Base-by-base conservation (phyloP, 768 basidiomycete species). In the Boletus subcaerulescens region DNA sequence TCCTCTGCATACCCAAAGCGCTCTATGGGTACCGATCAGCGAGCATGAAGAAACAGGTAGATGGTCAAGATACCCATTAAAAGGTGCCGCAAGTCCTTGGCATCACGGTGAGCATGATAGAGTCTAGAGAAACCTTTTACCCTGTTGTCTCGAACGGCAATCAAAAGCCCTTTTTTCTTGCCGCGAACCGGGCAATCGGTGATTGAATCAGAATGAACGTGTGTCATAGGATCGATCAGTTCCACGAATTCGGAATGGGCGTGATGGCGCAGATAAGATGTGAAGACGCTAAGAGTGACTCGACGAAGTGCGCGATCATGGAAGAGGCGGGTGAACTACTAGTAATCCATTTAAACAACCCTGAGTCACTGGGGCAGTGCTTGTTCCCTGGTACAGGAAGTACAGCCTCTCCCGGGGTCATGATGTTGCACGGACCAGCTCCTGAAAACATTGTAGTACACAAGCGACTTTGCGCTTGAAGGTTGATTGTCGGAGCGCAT, bases 1-100 rank as follows among this genome's bases (percentile, higher is more conserved):
- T 71, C 65, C 0, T 64, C 56, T 13, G 64, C 22, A 56, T 82
- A 82, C 0, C 61, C 64, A 58, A 76, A 80, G 10, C 22, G 45
- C 7, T 74, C 77, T 78, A 36, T 4, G 39, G 3, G 13, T 5
- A 20, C 8, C 13, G 8, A 43, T 63, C 47, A 58, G 43, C 10
- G 31, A 41, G 17, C n/a, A 35, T n/a, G 17, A 22, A 13, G 38
- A 33, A 43, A 15, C 9, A 50, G 13, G 18, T 22, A 18, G 13
- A 17, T 24, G 3, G 7, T 50, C 13, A n/a, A 18, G 8, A 24
- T 55, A 71, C 67, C 66, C 42, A 65, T 69, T 4, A 69, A 48
- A 18, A 71, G 55, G 39, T 17, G 26, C 26, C 39, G 44, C 20
- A 69, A 17, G 4, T 26, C 26, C 44, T 38, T 13, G n/a, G 60